A percentile compares a stretch with the other conserved stretches of the same genome.
These are phyloP conservation scores for Actinidia arguta DNA, from an alignment of 179 eudicot species.

Conservation along the genomic window DNA sequence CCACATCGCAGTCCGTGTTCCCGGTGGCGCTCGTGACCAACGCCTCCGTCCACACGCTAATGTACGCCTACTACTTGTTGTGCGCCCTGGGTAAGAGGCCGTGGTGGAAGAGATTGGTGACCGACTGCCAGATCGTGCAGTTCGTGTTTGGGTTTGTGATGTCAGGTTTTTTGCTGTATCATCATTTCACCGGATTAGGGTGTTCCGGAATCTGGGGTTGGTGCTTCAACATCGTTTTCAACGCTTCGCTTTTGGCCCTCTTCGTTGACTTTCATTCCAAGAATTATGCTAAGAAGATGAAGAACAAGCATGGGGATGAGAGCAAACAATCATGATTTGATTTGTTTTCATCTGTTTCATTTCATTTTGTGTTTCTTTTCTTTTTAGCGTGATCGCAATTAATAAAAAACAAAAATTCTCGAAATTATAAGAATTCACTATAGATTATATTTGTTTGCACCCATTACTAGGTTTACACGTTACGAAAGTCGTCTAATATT, in stretches of 20 bases:
- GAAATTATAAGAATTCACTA: no score
- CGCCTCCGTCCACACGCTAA: slow-evolving; percentile 74
- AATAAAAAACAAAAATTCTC: no score
- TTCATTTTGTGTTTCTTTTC: no score
- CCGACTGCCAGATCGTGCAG: slow-evolving; percentile 87
- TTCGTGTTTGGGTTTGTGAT: slow-evolving; percentile 76
- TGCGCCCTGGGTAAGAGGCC: slow-evolving; percentile 74
- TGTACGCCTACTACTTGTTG: slow-evolving; percentile 80
- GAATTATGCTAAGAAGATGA: slow-evolving; percentile 57
- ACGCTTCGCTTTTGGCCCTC: slow-evolving; percentile 79
- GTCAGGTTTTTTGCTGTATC: slow-evolving; percentile 69
- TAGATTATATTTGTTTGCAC: no score
- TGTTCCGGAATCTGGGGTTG: slow-evolving; percentile 84
- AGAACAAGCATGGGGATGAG: slow-evolving; percentile 19
- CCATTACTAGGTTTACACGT: no score
- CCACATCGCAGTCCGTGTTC: slow-evolving; percentile 62
- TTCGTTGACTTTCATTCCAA: slow-evolving; percentile 77
- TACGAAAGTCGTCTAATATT: no score
- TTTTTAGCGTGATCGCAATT: no score
- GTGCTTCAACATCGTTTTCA: slow-evolving; percentile 89
- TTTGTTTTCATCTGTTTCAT: not conserved
- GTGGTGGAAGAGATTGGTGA: slow-evolving; percentile 85
- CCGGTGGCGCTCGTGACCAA: slow-evolving; percentile 85
- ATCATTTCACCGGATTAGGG: slow-evolving; percentile 55
- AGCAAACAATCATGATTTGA: slow-evolving; percentile 24